Conservation (phyloP, 148 eudicot species). For the Talinum fruticosum region DNA sequence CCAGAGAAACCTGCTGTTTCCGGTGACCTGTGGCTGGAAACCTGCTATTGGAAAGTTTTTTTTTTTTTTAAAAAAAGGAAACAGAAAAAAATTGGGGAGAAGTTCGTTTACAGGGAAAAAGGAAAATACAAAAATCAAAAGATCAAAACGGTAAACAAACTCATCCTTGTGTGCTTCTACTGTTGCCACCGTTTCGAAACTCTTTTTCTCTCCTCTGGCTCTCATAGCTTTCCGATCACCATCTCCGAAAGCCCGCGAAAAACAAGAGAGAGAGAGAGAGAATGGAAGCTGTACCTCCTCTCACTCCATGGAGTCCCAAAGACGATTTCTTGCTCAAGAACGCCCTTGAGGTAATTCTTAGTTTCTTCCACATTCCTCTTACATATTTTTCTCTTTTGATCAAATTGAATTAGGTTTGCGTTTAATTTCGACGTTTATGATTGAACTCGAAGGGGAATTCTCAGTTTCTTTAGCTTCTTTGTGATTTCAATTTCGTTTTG, state of each 20-base stretch:
- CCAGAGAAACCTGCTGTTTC: too few species aligned
- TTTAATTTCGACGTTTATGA: too few species aligned
- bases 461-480: too few species aligned
- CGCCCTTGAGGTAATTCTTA: conserved; percentile 55
- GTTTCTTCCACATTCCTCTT: not conserved
- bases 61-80: too few species aligned
- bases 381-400: too few species aligned
- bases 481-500: too few species aligned
- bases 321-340: conserved; percentile 66
- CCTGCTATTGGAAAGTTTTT: not conserved
- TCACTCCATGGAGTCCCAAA: conserved; percentile 55
- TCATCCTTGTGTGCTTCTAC: not conserved
- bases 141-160: not conserved
- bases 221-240: not conserved
- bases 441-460: too few species aligned
- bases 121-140: too few species aligned
- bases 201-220: not conserved
- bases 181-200: not conserved
- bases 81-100: too few species aligned
- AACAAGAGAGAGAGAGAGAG: not conserved
- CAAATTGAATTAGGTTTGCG: too few species aligned
- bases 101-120: too few species aligned
- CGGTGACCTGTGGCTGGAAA: not conserved
- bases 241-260: conserved; percentile 11
- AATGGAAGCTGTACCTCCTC: conserved; percentile 54